These are phyloP conservation scores for Furculomyces boomerangus DNA, from an alignment of 371 early-diverging fungal species.

Conservation along the genomic window DNA sequence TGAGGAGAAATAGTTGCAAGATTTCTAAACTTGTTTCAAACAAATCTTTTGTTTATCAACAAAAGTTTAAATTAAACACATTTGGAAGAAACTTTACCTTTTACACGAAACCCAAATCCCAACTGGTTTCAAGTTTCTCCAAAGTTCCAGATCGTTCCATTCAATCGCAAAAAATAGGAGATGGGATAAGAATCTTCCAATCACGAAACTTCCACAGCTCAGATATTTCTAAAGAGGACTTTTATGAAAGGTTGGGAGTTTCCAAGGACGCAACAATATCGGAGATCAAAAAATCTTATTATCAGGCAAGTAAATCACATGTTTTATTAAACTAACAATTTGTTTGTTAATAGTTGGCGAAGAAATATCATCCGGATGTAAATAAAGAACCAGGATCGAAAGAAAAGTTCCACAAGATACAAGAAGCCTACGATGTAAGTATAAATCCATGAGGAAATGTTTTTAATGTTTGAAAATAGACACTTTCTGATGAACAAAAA, in stretches of 20 bases:
- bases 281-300: conserved; percentile 92
- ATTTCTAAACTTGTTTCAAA: no score
- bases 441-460: no score
- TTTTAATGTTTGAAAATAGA: conserved; percentile 9
- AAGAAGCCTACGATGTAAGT: conserved; percentile 78
- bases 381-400: conserved; percentile 77
- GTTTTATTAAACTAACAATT: not conserved
- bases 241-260: conserved; percentile 69
- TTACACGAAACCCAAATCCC: no score
- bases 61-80: no score
- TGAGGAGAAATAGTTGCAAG: no score
- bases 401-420: conserved; percentile 89
- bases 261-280: conserved; percentile 45
- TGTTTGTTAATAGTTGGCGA: conserved; percentile 38
- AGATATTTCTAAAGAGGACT: conserved; percentile 37
- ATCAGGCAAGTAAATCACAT: conserved; percentile 23
- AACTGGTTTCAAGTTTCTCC: no score
- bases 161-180: no score
- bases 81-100: no score
- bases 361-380: conserved; percentile 91
- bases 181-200: no score
- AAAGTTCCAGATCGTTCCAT: no score
- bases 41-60: no score
- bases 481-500: conserved; percentile 77
- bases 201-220: no score